Percentiles rank a stretch among this genome's conserved stretches.
Conservation (phyloP, 352 stramenopile species). For the Pseudoperonospora humuli region DNA sequence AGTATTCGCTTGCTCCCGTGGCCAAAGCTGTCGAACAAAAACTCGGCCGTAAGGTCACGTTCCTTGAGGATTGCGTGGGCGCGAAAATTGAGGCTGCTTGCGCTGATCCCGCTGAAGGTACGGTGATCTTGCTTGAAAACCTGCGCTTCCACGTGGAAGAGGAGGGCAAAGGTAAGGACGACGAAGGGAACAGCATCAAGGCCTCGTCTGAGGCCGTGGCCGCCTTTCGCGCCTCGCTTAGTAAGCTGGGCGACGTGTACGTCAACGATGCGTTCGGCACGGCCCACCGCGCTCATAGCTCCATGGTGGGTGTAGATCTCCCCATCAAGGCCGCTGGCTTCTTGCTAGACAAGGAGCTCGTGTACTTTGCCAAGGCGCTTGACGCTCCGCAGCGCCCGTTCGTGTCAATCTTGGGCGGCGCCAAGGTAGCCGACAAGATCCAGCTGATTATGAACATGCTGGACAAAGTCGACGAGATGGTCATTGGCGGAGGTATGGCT, state of each 20-base stretch:
- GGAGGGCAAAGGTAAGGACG: slow-evolving; percentile 85
- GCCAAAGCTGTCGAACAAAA: slow-evolving; percentile 88
- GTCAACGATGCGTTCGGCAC: slow-evolving; percentile 99
- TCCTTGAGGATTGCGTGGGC: slow-evolving; percentile 95
- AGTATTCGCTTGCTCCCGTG: slow-evolving; percentile 95
- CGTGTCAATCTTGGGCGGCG: slow-evolving; percentile 97
- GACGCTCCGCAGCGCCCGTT: slow-evolving; percentile 94
- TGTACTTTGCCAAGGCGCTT: slow-evolving; percentile 99
- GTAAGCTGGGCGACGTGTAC: slow-evolving; percentile 92
- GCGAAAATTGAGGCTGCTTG: slow-evolving; percentile 78
- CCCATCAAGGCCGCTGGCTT: slow-evolving; percentile 91
- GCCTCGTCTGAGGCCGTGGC: slow-evolving; percentile 90
- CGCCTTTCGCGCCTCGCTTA: slow-evolving; percentile 89
- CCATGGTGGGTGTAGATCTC: slow-evolving; percentile 94
- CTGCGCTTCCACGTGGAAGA: slow-evolving; percentile 98
- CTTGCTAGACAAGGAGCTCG: slow-evolving; percentile 98
- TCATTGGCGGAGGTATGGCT: slow-evolving; percentile 99
- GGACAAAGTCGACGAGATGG: slow-evolving; percentile 98
- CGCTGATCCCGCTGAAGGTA: slow-evolving; percentile 52
- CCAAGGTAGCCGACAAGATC: slow-evolving; percentile 99
- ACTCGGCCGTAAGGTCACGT: slow-evolving; percentile 88
- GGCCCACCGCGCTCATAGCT: slow-evolving; percentile 97
- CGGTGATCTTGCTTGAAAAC: slow-evolving; percentile 98
- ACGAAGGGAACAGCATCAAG: slow-evolving; percentile 75
- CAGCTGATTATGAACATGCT: slow-evolving; percentile 99